Evolutionary conservation across 495 filamentous ascomycete genomes (phyloP).

Genomic region (Podospora didyma): DNA sequence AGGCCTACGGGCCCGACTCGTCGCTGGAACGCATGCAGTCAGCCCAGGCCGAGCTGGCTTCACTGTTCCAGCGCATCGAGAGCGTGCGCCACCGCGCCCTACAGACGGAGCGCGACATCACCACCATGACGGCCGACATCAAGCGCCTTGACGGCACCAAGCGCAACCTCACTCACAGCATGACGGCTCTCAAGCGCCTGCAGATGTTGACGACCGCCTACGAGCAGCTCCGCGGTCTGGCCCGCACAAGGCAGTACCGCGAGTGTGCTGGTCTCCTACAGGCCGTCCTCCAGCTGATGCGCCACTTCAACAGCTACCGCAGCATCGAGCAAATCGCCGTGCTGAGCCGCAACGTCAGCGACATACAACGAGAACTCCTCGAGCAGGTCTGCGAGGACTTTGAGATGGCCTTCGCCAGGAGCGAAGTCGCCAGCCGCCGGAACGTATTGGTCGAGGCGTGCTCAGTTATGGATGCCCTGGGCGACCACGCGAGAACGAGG

Average conservation of each 20-base stretch:
- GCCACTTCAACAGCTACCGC: conserved; percentile 96
- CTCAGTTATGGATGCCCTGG: conserved; percentile 89
- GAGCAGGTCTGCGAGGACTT: conserved; percentile 99
- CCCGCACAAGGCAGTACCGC: conserved; percentile 84
- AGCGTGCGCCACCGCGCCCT: conserved; percentile 84
- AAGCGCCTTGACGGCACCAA: conserved; percentile 97
- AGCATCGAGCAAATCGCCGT: conserved; percentile 98
- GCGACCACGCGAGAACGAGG: conserved; percentile 78
- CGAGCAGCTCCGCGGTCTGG: conserved; percentile 84
- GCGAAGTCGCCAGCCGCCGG: conserved; percentile 68
- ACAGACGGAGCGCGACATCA: conserved; percentile 92
- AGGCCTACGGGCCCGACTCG: conserved; percentile 81
- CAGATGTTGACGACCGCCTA: conserved; percentile 99
- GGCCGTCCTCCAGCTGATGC: conserved; percentile 96
- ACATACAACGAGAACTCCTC: conserved; percentile 87
- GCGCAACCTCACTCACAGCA: conserved; percentile 90
- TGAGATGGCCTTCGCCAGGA: conserved; percentile 89
- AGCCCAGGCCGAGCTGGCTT: conserved; percentile 82
- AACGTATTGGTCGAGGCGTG: conserved; percentile 80
- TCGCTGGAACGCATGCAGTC: conserved; percentile 85
- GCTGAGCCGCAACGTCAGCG: conserved; percentile 86
- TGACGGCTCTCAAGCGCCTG: conserved; percentile 94
- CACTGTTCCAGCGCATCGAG: conserved; percentile 94
- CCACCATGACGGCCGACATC: conserved; percentile 98
- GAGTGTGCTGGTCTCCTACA: conserved; percentile 94